phyloP scores from a whole-genome alignment of 768 basidiomycete genomes.

The Pleurotus giganteus region DNA sequence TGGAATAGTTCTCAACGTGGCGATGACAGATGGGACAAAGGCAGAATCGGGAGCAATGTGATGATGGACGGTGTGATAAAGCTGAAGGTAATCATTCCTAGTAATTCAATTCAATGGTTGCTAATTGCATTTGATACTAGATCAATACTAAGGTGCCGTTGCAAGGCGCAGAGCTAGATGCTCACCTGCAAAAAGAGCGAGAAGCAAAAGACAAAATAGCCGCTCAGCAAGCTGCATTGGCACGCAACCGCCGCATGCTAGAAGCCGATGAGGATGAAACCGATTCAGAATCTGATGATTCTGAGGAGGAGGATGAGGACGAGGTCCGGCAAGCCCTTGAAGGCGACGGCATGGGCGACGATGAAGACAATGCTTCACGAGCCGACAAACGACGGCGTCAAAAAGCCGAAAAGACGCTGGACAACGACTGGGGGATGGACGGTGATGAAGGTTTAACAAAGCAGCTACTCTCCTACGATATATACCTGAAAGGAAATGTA shows the following conservation, averaged over 20 bases:
- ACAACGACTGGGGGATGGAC: constrained; percentile 70
- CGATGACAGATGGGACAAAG: constrained; percentile 85
- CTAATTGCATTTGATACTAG: constrained; percentile 31
- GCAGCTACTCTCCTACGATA: constrained; percentile 86
- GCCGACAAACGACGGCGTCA: constrained; percentile 28
- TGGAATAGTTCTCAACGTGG: constrained; percentile 86
- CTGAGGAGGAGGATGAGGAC: constrained; percentile 63
- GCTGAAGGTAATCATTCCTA: constrained; percentile 51
- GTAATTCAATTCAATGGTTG: constrained; percentile 8
- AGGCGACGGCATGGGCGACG: constrained; percentile 47
- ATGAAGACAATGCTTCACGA: constrained; percentile 19
- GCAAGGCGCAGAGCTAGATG: constrained; percentile 85
- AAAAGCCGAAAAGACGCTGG: constrained; percentile 46
- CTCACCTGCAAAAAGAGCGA: constrained; percentile 72
- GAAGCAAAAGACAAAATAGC: constrained; percentile 79
- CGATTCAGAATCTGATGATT: constrained; percentile 65
- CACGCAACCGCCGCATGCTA: constrained; percentile 81
- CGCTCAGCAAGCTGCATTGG: constrained; percentile 81
- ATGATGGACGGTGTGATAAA: constrained; percentile 74
- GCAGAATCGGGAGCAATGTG: constrained; percentile 82
- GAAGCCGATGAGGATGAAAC: constrained; percentile 93
- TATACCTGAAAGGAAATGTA: constrained; percentile 96
- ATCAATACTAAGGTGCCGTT: constrained; percentile 89
- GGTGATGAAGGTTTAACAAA: constrained; percentile 74
- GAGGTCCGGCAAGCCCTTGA: constrained; percentile 56